phyloP scores from a whole-genome alignment of 805 yeast genomes.

The Metschnikowia orientalis region DNA sequence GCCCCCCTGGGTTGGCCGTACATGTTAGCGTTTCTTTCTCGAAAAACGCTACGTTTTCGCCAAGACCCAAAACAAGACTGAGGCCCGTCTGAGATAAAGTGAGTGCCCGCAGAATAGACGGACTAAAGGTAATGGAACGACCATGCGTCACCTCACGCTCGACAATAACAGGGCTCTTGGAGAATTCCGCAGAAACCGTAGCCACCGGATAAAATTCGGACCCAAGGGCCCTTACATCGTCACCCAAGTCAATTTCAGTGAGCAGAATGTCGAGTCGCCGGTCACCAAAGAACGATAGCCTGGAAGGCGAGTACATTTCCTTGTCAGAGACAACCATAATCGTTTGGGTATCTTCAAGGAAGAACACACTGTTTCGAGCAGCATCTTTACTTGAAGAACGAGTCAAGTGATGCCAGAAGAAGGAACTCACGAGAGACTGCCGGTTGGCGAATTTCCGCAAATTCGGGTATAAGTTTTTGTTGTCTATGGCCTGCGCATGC shows the following conservation, averaged over 20 bases:
- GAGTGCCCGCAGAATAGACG: constrained; percentile 8
- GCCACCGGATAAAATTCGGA: constrained; percentile 11
- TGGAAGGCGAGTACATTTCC: constrained; percentile 3
- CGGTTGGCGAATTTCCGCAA: constrained; percentile 7
- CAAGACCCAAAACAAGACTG: constrained; percentile 7
- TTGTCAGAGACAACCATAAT: constrained; percentile 8
- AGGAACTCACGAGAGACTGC: constrained; percentile 9
- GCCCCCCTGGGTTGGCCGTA: constrained; percentile 15
- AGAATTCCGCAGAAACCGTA: constrained; percentile 13
- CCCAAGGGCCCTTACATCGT: constrained; percentile 7
- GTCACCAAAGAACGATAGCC: not conserved
- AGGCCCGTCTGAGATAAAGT: constrained; percentile 3
- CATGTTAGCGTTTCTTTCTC: constrained; percentile 15
- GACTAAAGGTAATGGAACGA: constrained; percentile 4
- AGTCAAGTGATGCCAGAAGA: constrained; percentile 11
- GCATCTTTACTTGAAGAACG: not conserved
- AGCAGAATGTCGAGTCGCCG: constrained; percentile 1
- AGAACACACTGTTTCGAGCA: constrained; percentile 6
- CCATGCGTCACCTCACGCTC: constrained; percentile 12
- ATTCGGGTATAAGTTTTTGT: constrained; percentile 8
- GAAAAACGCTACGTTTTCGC: constrained; percentile 5
- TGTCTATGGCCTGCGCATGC: not conserved
- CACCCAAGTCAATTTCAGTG: constrained; percentile 14
- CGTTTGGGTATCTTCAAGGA: constrained; percentile 11
- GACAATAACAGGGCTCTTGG: constrained; percentile 7